Evolutionary conservation across 257 asterid species (phyloP).

Genomic region (Lycium ferocissimum): DNA sequence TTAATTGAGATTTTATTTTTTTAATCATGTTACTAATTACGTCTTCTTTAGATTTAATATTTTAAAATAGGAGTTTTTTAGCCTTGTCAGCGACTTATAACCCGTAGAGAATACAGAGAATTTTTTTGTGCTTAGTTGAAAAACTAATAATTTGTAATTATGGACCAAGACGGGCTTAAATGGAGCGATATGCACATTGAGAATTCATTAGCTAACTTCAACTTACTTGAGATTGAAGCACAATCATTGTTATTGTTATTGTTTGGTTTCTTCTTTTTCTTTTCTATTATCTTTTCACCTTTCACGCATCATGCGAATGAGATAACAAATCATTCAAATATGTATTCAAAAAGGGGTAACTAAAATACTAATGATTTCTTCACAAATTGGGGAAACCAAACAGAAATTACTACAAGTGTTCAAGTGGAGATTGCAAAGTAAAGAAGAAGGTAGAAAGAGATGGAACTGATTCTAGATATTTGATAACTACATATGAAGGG

Average conservation of each 20-base stretch:
- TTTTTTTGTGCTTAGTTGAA: too few species aligned
- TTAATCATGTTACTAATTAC: too few species aligned
- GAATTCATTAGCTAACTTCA: background rate
- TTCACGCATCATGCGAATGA: background rate
- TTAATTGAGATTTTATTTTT: too few species aligned
- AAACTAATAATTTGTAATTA: background rate
- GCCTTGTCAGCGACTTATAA: too few species aligned
- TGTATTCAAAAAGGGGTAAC: background rate
- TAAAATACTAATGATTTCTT: background rate
- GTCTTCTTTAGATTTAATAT: too few species aligned
- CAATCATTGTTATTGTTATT: background rate
- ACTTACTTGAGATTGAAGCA: background rate
- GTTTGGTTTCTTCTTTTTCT: background rate
- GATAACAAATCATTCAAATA: background rate
- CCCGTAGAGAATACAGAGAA: background rate
- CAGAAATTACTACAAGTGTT: slow-evolving; percentile 53
- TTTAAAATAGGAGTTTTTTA: too few species aligned
- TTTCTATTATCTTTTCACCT: background rate
- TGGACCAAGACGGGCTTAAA: background rate
- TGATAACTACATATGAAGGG: slow-evolving; percentile 48
- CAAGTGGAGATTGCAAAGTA: slow-evolving; percentile 47
- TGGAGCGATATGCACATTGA: too few species aligned
- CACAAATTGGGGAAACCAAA: background rate
- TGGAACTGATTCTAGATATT: slow-evolving; percentile 41
- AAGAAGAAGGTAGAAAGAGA: slow-evolving; percentile 52